Base-by-base conservation (phyloP, 495 filamentous ascomycete genomes). In the Trichoderma gamsii region DNA sequence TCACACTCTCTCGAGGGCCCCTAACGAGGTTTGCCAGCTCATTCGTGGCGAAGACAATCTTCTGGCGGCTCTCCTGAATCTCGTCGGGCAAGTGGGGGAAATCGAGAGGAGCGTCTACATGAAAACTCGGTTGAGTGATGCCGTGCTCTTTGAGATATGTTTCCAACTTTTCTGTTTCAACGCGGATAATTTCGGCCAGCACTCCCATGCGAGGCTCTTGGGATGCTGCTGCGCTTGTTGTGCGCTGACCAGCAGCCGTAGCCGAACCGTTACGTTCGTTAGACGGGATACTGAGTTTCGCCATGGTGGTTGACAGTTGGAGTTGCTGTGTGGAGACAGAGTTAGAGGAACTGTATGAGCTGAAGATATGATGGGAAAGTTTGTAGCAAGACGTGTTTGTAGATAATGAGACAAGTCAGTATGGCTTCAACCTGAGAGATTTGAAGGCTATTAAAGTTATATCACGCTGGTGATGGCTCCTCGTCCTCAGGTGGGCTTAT, bases 101-200 rank as follows among this genome's bases (percentile, higher is more conserved):
- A 43, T 80, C 78, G 21, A 69, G 70, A 0, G 77, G 76, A 3
- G 74, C 67, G 56, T 78, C 74, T n/a, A 74, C 76, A 43, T 79
- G 75, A 61, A 78, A 79, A 68, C 74, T 74, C n/a, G 77, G 77
- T 63, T 73, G 67, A 25, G 72, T 73, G 0, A 80, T 69, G 65
- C 75, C 73, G 52, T 81, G 73, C 9, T 70, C 69, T n/a, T 71
- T 71, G 66, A 81, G 74, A 68, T 80, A 79, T 0, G 75, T 66
- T 68, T 81, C 78, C 29, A 81, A 70, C 68, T 76, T 81, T 65
- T 77, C 75, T 0, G 79, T 77, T n/a, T 79, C 78, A 12, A 67
- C 61, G 46, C 73, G 69, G 51, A 81, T 80, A 69, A 76, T 75
- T 68, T 76, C 70, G 9, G 79, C 78, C 38, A 81, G 70, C n/a